Conservation (phyloP, 495 filamentous ascomycete species). For the Penicillium riverlandense region DNA sequence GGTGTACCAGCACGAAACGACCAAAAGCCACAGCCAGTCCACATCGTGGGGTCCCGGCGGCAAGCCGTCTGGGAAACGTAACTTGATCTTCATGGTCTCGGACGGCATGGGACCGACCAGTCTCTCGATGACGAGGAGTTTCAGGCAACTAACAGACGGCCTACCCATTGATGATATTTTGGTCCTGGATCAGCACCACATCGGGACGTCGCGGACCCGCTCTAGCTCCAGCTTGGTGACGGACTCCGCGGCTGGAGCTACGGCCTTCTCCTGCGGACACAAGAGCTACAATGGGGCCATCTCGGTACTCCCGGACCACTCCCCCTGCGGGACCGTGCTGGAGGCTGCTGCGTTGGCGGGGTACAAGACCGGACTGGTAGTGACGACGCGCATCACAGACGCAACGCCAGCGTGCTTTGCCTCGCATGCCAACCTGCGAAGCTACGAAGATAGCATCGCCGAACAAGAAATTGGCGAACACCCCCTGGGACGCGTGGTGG, state of each 20-base stretch:
- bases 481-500: constrained; percentile 77
- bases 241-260: constrained; percentile 91
- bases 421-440: constrained; percentile 71
- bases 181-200: constrained; percentile 74
- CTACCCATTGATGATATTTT: constrained; percentile 65
- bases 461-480: constrained; percentile 84
- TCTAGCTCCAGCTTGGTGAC: constrained; percentile 78
- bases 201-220: constrained; percentile 82
- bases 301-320: constrained; percentile 73
- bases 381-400: constrained; percentile 92
- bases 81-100: constrained; percentile 97
- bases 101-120: constrained; percentile 97
- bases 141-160: constrained; percentile 61
- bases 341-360: constrained; percentile 89
- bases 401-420: constrained; percentile 97
- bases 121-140: constrained; percentile 75
- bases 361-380: constrained; percentile 88
- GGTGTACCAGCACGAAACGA: constrained; percentile 59
- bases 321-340: constrained; percentile 86
- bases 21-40: constrained; percentile 14
- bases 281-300: constrained; percentile 98
- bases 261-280: constrained; percentile 82
- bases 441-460: constrained; percentile 83
- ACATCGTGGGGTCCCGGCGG: constrained; percentile 32
- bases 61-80: constrained; percentile 68